Base-by-base conservation (phyloP, 345 rosid genomes). In the Pelargonium nanum region DNA sequence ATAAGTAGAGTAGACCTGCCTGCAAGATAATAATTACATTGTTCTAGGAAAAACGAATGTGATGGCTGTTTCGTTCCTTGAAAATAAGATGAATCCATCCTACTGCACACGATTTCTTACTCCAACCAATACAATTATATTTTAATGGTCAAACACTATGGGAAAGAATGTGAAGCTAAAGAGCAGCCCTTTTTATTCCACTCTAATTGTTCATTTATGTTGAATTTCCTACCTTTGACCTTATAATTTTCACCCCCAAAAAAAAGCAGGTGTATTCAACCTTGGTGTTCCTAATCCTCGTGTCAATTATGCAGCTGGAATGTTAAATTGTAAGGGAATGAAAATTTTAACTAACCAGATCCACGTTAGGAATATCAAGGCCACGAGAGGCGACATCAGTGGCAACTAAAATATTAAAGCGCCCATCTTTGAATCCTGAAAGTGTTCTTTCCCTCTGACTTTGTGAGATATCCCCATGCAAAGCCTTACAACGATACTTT, bases 341-440 rank as follows among this genome's bases (percentile, higher is more conserved):
- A 30, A 56, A 26, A 58, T 19, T 24, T 34, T 22, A 50, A 80
- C 91, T 81, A 48, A 94, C 99, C 90, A 94, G 77, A 74, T 94
- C 97, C 54, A 94, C 99, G 78, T 85, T 90, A 15, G 99, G 97
- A 20, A 94, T 80, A 64, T 94, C 99, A 77, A 94, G 99, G 50
- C 99, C 99, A 72, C 95, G 96, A 26, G 99, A 90, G 69, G 99
- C 99, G 78, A 94, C 99, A 83, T 93, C 99, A 64, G 99, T 94
- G 6, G 99, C 99, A 66, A 94, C 86, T 68, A 94, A 77, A 67
- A 90, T 80, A 75, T 88, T 82, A 70, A 88, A 86, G 21, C 68
- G 65, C 8, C 99, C 97, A 69, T 76, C 81, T 22, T 97, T 80
- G 59, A 94, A 94, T 71, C 87, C 93, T 67, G 89, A 66, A 63